Percentiles rank a stretch among this genome's conserved stretches.
Evolutionary conservation across 2,329 filamentous ascomycete genomes (phyloP).

Genomic region (Aspergillus tanneri): DNA sequence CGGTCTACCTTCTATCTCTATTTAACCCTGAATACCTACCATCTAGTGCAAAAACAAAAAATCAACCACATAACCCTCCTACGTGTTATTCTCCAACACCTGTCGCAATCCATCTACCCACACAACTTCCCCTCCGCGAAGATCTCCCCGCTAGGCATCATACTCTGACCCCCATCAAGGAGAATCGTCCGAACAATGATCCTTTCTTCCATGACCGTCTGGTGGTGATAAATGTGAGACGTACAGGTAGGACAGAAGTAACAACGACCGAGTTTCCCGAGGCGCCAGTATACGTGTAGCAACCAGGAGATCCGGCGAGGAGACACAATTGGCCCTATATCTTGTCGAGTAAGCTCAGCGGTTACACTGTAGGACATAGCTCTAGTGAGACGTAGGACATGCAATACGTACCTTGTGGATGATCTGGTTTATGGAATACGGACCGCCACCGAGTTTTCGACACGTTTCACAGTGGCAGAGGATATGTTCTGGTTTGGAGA

Average conservation of each 20-base stretch:
- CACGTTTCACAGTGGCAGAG: too few species aligned
- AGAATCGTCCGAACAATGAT: constrained; percentile 42
- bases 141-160: constrained; percentile 39
- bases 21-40: too few species aligned
- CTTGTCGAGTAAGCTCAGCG: too few species aligned
- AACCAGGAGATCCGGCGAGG: constrained; percentile 3
- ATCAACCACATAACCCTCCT: too few species aligned
- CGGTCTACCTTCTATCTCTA: too few species aligned
- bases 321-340: constrained; percentile 7
- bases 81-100: not conserved
- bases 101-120: constrained; percentile 27
- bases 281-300: constrained; percentile 8
- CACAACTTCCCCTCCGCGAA: constrained; percentile 37
- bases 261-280: constrained; percentile 25
- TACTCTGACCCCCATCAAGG: constrained; percentile 35
- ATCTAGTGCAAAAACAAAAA: too few species aligned
- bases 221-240: constrained; percentile 42
- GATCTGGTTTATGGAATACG: too few species aligned
- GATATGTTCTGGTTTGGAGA: too few species aligned
- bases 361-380: too few species aligned
- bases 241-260: constrained; percentile 41
- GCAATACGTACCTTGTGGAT: too few species aligned
- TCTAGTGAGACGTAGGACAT: too few species aligned
- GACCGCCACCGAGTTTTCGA: too few species aligned
- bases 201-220: constrained; percentile 41